Evolutionary conservation across 1,284 basidiomycete species (phyloP), one percentile per base, ranked within the genome.

Genomic region (Rhodotorula sp.): DNA sequence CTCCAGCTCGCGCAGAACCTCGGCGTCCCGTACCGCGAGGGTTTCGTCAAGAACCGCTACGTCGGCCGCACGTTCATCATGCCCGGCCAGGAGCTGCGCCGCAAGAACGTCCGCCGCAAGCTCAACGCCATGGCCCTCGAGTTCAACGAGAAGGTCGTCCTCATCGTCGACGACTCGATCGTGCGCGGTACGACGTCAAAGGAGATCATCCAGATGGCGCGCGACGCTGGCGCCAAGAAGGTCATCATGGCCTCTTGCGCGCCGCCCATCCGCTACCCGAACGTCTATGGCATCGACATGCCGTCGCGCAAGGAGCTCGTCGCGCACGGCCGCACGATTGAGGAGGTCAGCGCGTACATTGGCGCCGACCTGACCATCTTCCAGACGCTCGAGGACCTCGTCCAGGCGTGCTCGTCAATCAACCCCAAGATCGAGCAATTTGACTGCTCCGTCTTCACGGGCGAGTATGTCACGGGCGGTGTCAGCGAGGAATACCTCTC

Each of bases 251-350:
- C 97, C 1, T 97, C 93, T 66, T 99, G 96, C 79, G 93, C 97
- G 21, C 97, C 97, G 19, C 93, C 96, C 4, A 98, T 99, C 79
- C 87, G 93, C 57, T 88, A 89, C 82, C 90, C 93, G 16, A 97
- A 99, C 80, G 97, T 99, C 10, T 99, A 99, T 83, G 97, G 97
- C 48, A 99, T 99, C 80, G 97, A 99, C 84, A 99, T 99, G 97
- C 97, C 97, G 46, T 93, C 93, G 2, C 89, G 93, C 14, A 83
- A 85, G 52, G 97, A 99, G 82, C 90, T 99, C 49, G 96, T 99
- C 62, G 97, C 95, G 0, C 86, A 97, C 82, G 88, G 86, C 58
- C 89, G 93, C 66, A 88, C 89, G 61, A 88, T 87, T 27, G 86
- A 88, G 54, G 87, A 90, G 72, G 89, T 99, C 71, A 92, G 93